Evolutionary conservation across 345 rosid species (phyloP), one percentile per base, ranked within the genome.

Genomic region (Anastatica hierochuntica): DNA sequence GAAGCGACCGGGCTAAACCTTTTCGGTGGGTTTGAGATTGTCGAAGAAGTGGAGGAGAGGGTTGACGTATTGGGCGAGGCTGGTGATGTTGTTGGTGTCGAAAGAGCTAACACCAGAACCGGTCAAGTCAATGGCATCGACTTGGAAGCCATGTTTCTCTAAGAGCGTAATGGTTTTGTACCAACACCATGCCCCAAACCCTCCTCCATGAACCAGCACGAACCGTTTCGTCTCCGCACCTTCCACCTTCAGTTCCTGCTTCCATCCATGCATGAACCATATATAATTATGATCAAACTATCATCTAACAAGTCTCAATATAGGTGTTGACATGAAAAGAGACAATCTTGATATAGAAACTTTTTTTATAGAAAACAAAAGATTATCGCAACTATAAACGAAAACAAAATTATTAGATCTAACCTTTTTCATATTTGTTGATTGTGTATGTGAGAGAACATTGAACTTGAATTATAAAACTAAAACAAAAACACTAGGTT

Each of bases 131-230:
- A 81, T 72, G 1, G 83, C 85, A 35, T 78, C 81, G 13, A 79
- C 89, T 53, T 65, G 62, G 49, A 75, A 79, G 1, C 87, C 87
- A 62, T 45, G 62, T 66, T 72, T 81, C 53, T 65, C 65, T 43
- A 87, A 64, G 36, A 81, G 83, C 4, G 94, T 64, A 44, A 81
- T 81, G 14, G 89, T 79, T 69, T 87, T 84, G 24, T 83, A 83
- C 88, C 92, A 86, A 63, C 88, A 83, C 88, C 92, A 83, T 7
- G 92, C 95, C 3, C 95, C 95, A 59, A 81, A 86, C 5, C 95
- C 95, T 33, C 92, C 95, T 49, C 88, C 95, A 60, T 86, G 95
- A 16, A 86, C 95, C 10, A 83, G 78, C 11, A 86, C 79, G 53
- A 81, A 60, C 60, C 71, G 79, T 10, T 67, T 74, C 7, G 83